These are phyloP conservation scores for Jasminum sambac DNA, from an alignment of 257 asterid genomes.

Conservation along the genomic window DNA sequence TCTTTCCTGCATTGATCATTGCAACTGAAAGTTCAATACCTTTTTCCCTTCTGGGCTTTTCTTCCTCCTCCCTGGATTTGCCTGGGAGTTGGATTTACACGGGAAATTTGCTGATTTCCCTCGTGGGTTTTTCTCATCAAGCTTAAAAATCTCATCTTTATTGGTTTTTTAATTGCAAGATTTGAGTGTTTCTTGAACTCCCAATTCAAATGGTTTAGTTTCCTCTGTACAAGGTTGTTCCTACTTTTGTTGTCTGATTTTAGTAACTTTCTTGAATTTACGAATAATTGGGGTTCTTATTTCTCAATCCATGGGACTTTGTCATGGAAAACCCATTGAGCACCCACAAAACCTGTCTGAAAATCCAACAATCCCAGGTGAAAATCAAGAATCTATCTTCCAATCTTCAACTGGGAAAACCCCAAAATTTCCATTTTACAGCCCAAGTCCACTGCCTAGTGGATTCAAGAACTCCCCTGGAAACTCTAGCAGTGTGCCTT, in stretches of 20 bases:
- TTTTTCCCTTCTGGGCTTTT: slow-evolving; percentile 33
- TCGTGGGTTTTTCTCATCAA: slow-evolving; percentile 46
- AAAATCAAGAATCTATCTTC: slow-evolving; percentile 43
- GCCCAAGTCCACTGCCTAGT: slow-evolving; percentile 71
- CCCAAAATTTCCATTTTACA: slow-evolving; percentile 83
- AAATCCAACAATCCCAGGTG: slow-evolving; percentile 46
- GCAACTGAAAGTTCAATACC: slow-evolving; percentile 37
- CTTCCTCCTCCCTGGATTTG: slow-evolving; percentile 21
- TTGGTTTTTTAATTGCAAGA: slow-evolving; percentile 15
- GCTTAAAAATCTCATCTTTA: slow-evolving; percentile 33
- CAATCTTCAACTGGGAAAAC: slow-evolving; percentile 71
- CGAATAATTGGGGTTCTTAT: slow-evolving; percentile 22
- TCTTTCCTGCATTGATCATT: slow-evolving; percentile 54
- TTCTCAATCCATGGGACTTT: slow-evolving; percentile 80
- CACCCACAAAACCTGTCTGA: slow-evolving; percentile 57
- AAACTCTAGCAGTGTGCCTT: slow-evolving; percentile 52
- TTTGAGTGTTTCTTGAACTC: slow-evolving; percentile 4
- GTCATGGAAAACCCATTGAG: slow-evolving; percentile 87
- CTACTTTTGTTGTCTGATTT: background rate
- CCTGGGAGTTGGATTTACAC: slow-evolving; percentile 24
- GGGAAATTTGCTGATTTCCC: slow-evolving; percentile 30
- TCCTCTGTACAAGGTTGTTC: background rate
- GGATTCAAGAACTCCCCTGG: slow-evolving; percentile 87
- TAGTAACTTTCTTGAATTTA: slow-evolving; percentile 12
- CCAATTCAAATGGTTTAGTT: slow-evolving; percentile 3